Evolutionary conservation across 257 asterid genomes (phyloP).

Genomic region (Przewalskia tangutica): DNA sequence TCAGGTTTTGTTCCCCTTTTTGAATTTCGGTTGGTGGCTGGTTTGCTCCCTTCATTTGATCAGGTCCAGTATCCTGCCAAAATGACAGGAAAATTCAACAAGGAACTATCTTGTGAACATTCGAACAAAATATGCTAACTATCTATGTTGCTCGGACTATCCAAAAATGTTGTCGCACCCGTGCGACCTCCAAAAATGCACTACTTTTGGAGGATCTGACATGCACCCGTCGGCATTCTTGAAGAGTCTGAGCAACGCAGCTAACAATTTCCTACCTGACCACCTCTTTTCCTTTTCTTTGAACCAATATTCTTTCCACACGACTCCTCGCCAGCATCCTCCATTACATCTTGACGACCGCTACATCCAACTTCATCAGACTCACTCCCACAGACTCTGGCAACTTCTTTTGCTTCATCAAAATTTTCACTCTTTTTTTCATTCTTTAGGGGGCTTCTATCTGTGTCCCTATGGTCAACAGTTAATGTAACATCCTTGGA

Average conservation of each 20-base stretch:
- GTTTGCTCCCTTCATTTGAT: slow-evolving; percentile 31
- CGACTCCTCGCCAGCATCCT: slow-evolving; percentile 29
- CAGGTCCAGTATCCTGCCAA: slow-evolving; percentile 34
- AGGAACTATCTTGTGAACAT: not conserved
- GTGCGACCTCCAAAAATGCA: too few species aligned
- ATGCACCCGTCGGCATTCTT: too few species aligned
- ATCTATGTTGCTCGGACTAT: too few species aligned
- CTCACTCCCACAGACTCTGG: slow-evolving; percentile 33
- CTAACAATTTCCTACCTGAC: slow-evolving; percentile 26
- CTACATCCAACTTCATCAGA: slow-evolving; percentile 70
- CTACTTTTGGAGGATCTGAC: too few species aligned
- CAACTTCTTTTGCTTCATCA: slow-evolving; percentile 38
- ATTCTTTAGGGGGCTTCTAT: slow-evolving; percentile 41
- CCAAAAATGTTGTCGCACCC: too few species aligned
- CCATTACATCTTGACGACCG: slow-evolving; percentile 49
- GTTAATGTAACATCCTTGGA: slow-evolving; percentile 21
- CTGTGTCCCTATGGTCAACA: slow-evolving; percentile 16
- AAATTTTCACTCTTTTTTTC: slow-evolving; percentile 33
- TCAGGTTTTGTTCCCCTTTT: slow-evolving; percentile 35
- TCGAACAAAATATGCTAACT: not conserved
- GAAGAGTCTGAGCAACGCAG: too few species aligned
- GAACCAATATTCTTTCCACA: slow-evolving; percentile 37
- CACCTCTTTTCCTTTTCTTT: slow-evolving; percentile 70
- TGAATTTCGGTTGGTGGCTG: slow-evolving; percentile 28
- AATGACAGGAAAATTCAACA: slow-evolving; percentile 6